Evolutionary conservation across 78 protist genomes (phyloP), one percentile per base, ranked within the genome.

Genomic region (Dictyostelium brefeldianum): DNA sequence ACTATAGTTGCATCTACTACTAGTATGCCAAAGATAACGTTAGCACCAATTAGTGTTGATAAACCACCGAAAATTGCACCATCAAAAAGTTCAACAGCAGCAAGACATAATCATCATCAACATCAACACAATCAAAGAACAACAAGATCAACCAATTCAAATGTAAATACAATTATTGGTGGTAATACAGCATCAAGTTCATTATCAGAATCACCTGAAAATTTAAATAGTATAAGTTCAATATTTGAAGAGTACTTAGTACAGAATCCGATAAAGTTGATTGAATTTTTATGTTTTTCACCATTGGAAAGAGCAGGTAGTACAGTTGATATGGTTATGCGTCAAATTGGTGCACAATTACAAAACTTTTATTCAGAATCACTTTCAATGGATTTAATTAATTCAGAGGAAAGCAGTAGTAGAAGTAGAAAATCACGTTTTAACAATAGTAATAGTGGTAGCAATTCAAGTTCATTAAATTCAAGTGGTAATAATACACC

Each of bases 251-350:
- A 77, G 8, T 47, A 70, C 8, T 29, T 87, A 41, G 73, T 77
- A 36, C 75, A 64, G 54, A 27, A 87, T 65, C 93, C 93, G 12
- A 51, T 87, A 17, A 27, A 77, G 7, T 77, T 87, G 56, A 77
- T 87, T 9, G 93, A 87, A 53, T 87, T 87, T 65, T 22, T 87
- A 15, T 74, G 83, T 65, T 87, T 87, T 17, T 87, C 93, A 22
- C 93, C 93, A 48, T 27, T 87, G 8, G 93, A 87, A 20, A 56
- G 93, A 78, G 93, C 84, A 17, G 93, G 93, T n/a, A 51, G 78
- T 3, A 62, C 59, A 1, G 54, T 87, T 62, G 93, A 87, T 51
- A 46, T 53, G 12, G 48, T 65, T 2, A 65, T 77, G 65, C 50
- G 93, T 59, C 70, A 77, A 50, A 87, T 87, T 22, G 80, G 74